Evolutionary conservation across 495 filamentous ascomycete species (phyloP).

Genomic region (Trichoderma virens): DNA sequence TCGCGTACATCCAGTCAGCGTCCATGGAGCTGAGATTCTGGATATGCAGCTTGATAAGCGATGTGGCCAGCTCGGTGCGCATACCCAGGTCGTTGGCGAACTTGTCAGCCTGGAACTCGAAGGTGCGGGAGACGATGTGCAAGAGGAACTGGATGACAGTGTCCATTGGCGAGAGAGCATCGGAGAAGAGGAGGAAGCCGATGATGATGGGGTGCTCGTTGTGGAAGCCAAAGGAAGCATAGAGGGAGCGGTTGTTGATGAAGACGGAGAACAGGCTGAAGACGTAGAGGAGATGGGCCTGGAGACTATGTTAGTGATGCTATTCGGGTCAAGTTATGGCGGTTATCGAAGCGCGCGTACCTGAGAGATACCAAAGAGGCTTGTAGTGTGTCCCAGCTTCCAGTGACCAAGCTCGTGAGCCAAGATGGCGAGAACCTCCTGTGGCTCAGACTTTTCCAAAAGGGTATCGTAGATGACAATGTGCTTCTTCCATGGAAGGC

Average conservation of each 20-base stretch:
- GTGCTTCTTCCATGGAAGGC: conserved; percentile 98
- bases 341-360: conserved; percentile 35
- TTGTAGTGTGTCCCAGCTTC: conserved; percentile 90
- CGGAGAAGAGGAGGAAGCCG: conserved; percentile 93
- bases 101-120: conserved; percentile 90
- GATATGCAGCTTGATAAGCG: conserved; percentile 93
- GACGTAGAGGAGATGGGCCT: conserved; percentile 85
- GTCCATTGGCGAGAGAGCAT: conserved; percentile 85
- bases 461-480: conserved; percentile 98
- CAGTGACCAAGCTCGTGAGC: conserved; percentile 96
- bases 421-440: conserved; percentile 91
- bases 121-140: conserved; percentile 89
- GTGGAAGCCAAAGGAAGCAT: conserved; percentile 82
- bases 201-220: conserved; percentile 85
- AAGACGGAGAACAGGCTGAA: conserved; percentile 95
- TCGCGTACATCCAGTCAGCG: conserved; percentile 94
- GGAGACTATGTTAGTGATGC: conserved; percentile 21
- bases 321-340: not conserved
- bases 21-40: conserved; percentile 98
- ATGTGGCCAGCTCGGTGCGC: conserved; percentile 71
- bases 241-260: conserved; percentile 88
- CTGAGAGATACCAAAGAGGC: conserved; percentile 82
- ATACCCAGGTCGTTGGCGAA: conserved; percentile 85
- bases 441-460: conserved; percentile 83
- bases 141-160: conserved; percentile 85